Percentiles rank a stretch among this genome's conserved stretches.
Evolutionary conservation across 306 rosid genomes (phyloP).

Genomic region (Sphenostylis stenocarpa): DNA sequence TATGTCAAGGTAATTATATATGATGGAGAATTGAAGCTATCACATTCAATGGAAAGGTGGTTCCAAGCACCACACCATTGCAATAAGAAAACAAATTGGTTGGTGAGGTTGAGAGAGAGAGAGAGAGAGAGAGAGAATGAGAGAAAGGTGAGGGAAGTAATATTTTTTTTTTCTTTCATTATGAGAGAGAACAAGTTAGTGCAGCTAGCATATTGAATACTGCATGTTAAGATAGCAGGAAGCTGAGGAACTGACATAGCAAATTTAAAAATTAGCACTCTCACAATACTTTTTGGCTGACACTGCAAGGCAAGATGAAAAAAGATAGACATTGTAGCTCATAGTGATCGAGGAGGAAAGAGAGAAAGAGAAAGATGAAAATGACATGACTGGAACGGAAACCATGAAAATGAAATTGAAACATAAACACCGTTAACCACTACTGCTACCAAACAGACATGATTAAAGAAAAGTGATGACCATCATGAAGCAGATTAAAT

Average conservation of each 20-base stretch:
- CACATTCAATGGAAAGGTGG: constrained; percentile 14
- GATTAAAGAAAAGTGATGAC: constrained; percentile 35
- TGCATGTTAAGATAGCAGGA: neutral
- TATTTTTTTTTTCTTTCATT: neutral
- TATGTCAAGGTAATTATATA: neutral
- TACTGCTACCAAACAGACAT: constrained; percentile 28
- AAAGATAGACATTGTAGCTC: constrained; percentile 59
- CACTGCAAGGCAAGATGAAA: constrained; percentile 66
- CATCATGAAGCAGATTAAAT: constrained; percentile 27
- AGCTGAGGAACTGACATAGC: constrained; percentile 46
- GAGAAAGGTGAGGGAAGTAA: neutral
- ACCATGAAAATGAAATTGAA: constrained; percentile 49
- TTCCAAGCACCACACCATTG: neutral
- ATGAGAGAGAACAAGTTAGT: neutral
- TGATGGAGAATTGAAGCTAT: neutral
- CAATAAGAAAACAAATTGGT: constrained; percentile 15
- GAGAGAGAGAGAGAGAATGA: neutral
- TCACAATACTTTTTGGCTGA: constrained; percentile 64
- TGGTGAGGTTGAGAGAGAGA: constrained; percentile 3
- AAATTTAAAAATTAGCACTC: constrained; percentile 50
- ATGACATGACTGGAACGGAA: constrained; percentile 84
- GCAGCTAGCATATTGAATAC: constrained; percentile 32
- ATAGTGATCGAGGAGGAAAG: constrained; percentile 25
- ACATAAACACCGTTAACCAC: constrained; percentile 38
- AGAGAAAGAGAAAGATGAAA: constrained; percentile 44